Percentiles rank a stretch among this genome's conserved stretches.
phyloP scores from a whole-genome alignment of 2,329 filamentous ascomycete genomes.

The Rhinocladiella similis region DNA sequence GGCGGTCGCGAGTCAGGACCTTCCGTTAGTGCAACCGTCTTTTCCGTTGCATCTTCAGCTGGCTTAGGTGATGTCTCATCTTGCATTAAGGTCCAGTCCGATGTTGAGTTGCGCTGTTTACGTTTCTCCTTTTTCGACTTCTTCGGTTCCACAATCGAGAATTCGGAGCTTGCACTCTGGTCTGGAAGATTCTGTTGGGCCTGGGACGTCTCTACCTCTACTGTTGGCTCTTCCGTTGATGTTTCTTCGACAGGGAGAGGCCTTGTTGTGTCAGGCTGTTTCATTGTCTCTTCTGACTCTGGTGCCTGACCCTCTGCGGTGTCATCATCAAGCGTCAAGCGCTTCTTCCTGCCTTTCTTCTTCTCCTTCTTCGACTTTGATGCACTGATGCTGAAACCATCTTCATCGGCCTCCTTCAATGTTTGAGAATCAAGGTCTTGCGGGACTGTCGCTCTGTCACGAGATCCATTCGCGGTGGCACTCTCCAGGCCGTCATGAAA shows the following conservation, averaged over 20 bases:
- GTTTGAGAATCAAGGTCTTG: not conserved
- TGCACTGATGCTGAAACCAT: not conserved
- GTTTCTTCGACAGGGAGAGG: not conserved
- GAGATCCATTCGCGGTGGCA: no score
- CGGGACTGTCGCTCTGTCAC: no score
- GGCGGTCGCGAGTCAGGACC: not conserved
- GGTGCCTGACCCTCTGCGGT: not conserved
- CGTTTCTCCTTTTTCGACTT: conserved; percentile 37
- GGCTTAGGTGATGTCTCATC: not conserved
- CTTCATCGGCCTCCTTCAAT: not conserved
- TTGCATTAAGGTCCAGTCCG: conserved; percentile 3
- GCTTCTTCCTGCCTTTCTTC: conserved; percentile 27
- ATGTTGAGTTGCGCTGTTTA: conserved; percentile 36
- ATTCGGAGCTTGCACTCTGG: not conserved
- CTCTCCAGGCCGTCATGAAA: no score
- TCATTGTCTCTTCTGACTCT: not conserved
- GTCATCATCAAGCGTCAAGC: conserved; percentile 6
- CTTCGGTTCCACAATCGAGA: conserved; percentile 7
- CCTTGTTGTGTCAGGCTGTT: no score
- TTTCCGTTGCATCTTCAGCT: not conserved
- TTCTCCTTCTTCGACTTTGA: conserved; percentile 22
- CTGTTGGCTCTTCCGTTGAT: not conserved
- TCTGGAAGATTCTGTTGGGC: not conserved
- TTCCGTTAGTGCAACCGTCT: not conserved
- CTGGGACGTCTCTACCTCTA: not conserved